Evolutionary conservation across 164 flowering plant species (phyloP).

Genomic region (Akebia trifoliata): DNA sequence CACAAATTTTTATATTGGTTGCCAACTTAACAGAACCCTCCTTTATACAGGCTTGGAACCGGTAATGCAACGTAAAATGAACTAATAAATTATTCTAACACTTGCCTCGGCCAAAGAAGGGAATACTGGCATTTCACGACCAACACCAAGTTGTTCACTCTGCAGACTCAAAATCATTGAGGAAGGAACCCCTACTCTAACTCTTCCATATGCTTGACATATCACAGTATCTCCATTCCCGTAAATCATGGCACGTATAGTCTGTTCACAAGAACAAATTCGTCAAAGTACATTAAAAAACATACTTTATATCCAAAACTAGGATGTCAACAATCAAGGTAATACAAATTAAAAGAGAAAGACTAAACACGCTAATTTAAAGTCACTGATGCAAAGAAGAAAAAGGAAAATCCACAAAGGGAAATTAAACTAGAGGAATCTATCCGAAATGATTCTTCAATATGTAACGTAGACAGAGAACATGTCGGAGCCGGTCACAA

Average conservation of each 20-base stretch:
- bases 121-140: conserved; percentile 65
- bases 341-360: neutral
- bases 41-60: too few species aligned
- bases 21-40: too few species aligned
- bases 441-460: too few species aligned
- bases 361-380: neutral
- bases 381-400: neutral
- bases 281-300: neutral
- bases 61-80: too few species aligned
- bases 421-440: neutral
- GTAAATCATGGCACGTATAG: conserved; percentile 53
- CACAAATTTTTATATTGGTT: too few species aligned
- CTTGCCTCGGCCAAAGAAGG: conserved; percentile 62
- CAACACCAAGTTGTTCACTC: conserved; percentile 69
- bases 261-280: conserved; percentile 33
- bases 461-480: too few species aligned
- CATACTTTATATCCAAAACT: neutral
- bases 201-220: conserved; percentile 57
- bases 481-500: too few species aligned
- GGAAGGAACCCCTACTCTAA: conserved; percentile 73
- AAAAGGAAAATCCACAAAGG: neutral
- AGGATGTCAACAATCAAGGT: too few species aligned
- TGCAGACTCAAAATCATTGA: conserved; percentile 55
- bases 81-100: conserved; percentile 7
- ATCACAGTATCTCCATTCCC: conserved; percentile 43